These are phyloP conservation scores for Candida germanica DNA, from an alignment of 805 yeast species.

Conservation along the genomic window DNA sequence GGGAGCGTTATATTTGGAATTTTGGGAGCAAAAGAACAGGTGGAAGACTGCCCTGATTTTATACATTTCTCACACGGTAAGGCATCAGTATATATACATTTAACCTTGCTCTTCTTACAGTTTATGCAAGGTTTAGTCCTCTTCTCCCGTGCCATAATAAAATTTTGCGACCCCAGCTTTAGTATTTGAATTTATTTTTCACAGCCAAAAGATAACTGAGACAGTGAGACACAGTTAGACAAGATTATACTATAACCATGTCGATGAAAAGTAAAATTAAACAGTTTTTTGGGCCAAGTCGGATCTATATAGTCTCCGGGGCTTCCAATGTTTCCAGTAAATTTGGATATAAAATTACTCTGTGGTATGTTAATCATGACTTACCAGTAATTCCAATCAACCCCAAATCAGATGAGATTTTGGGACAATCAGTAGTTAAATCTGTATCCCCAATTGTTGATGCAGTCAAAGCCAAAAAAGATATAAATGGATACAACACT, in stretches of 20 bases:
- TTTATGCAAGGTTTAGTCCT: constrained; percentile 59
- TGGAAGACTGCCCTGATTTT: constrained; percentile 41
- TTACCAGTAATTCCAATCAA: constrained; percentile 67
- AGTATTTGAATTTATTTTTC: too few relatives aligned
- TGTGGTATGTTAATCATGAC: constrained; percentile 60
- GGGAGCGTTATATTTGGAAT: constrained; percentile 42
- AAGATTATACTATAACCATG: too few relatives aligned
- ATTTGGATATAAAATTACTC: constrained; percentile 65
- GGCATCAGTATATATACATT: constrained; percentile 48
- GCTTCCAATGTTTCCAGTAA: constrained; percentile 64
- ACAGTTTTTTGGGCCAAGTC: constrained; percentile 48
- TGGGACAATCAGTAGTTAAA: constrained; percentile 39
- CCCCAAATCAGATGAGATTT: constrained; percentile 49
- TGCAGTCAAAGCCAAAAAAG: constrained; percentile 16
- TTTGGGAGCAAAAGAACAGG: constrained; percentile 55
- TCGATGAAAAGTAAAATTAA: constrained; percentile 37
- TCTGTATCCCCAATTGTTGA: constrained; percentile 27
- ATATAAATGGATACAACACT: constrained; percentile 24
- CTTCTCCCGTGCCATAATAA: constrained; percentile 33
- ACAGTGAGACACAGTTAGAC: too few relatives aligned
- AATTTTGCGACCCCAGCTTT: too few relatives aligned
- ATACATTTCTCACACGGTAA: constrained; percentile 60
- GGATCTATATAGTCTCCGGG: constrained; percentile 66
- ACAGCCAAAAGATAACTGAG: too few relatives aligned
- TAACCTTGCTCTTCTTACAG: constrained; percentile 62